Evolutionary conservation across 257 asterid genomes (phyloP).

Genomic region (Osmanthus fragrans): DNA sequence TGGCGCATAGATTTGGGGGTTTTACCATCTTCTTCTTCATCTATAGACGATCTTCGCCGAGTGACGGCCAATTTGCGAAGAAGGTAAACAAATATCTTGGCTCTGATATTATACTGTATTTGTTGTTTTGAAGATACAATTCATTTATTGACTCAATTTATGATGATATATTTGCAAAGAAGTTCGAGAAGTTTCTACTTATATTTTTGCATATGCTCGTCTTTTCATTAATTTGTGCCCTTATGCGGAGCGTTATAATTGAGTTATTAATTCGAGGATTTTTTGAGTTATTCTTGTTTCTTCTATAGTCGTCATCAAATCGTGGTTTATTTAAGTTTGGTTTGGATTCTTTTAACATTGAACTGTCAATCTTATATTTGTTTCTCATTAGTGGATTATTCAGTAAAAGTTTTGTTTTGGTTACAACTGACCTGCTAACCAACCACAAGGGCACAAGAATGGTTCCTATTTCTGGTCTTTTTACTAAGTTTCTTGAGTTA

Average conservation of each 20-base stretch:
- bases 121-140: neutral
- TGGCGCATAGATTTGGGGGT: slow-evolving; percentile 97
- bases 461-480: neutral
- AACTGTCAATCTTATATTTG: neutral
- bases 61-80: slow-evolving; percentile 89
- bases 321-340: neutral
- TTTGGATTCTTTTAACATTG: neutral
- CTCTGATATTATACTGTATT: neutral
- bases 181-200: neutral
- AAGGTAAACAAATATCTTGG: slow-evolving; percentile 46
- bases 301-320: neutral
- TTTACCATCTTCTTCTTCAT: slow-evolving; percentile 66
- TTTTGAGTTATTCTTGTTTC: neutral
- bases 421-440: neutral
- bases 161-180: neutral
- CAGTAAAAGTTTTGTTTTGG: neutral
- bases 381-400: neutral
- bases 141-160: neutral
- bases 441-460: too few relatives aligned
- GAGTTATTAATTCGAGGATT: neutral
- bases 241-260: neutral
- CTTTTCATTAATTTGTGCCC: neutral
- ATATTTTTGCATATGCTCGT: neutral
- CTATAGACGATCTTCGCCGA: slow-evolving; percentile 84
- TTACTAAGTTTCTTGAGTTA: neutral